Percentiles rank a stretch among this genome's conserved stretches.
phyloP scores from a whole-genome alignment of 1,284 basidiomycete species.

The Puccinia triticina region DNA sequence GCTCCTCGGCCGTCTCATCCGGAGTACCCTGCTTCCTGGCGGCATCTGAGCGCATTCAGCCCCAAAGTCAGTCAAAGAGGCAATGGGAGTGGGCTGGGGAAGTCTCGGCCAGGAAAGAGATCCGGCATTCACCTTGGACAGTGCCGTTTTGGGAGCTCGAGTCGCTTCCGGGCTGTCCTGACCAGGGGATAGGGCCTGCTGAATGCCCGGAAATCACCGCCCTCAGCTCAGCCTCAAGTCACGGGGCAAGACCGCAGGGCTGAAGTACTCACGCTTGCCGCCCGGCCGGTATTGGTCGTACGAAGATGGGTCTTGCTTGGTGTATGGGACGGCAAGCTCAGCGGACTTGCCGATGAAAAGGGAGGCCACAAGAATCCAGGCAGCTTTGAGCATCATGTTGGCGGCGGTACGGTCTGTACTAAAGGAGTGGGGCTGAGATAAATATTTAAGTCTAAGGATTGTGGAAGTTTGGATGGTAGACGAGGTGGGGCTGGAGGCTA shows the following conservation, averaged over 20 bases:
- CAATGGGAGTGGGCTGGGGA: background rate
- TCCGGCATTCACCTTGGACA: background rate
- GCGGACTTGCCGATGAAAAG: background rate
- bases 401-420: too few species aligned
- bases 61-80: too few species aligned
- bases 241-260: background rate
- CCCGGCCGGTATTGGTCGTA: background rate
- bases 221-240: background rate
- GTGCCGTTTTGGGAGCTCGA: background rate
- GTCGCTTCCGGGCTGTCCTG: background rate
- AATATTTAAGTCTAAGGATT: background rate
- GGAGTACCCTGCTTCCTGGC: background rate
- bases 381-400: conserved; percentile 6
- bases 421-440: background rate
- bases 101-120: background rate
- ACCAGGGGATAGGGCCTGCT: background rate
- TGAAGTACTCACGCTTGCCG: background rate
- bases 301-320: background rate
- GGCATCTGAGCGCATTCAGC: background rate
- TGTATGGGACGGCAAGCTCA: background rate
- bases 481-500: background rate
- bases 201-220: background rate
- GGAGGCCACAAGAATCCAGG: background rate
- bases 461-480: background rate
- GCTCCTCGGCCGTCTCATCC: background rate